Conservation (phyloP, 352 stramenopile genomes). For the Pythium phragmitis region DNA sequence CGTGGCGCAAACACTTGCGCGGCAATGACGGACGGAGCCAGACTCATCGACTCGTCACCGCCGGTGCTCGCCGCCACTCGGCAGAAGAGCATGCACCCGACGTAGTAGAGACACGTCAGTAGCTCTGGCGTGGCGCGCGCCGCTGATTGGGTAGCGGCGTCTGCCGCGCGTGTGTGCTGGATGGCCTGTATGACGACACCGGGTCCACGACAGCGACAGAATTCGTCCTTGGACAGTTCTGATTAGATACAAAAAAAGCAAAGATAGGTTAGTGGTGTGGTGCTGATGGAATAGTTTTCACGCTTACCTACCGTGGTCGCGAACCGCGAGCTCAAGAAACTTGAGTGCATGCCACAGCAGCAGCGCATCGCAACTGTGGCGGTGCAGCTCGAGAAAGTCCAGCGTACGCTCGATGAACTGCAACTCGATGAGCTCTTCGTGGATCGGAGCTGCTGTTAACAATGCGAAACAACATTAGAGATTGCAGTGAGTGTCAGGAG, state of each 20-base stretch:
- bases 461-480: neutral
- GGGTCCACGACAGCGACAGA: conserved; percentile 34
- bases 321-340: conserved; percentile 43
- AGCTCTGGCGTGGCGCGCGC: conserved; percentile 1
- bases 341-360: conserved; percentile 56
- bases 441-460: conserved; percentile 2
- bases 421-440: conserved; percentile 16
- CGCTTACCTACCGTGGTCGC: conserved; percentile 34
- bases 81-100: conserved; percentile 56
- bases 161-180: conserved; percentile 6
- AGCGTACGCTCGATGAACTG: conserved; percentile 38
- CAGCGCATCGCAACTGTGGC: conserved; percentile 27
- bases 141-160: neutral
- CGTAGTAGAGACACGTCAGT: conserved; percentile 36
- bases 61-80: conserved; percentile 28
- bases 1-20: conserved; percentile 27
- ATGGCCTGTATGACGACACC: conserved; percentile 32
- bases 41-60: conserved; percentile 2
- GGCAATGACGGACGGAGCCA: neutral
- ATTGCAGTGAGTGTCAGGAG: neutral
- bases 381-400: conserved; percentile 33
- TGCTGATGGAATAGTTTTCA: neutral
- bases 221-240: conserved; percentile 47
- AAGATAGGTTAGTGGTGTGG: neutral
- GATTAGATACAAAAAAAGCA: neutral